Evolutionary conservation across 2,329 filamentous ascomycete genomes (phyloP).

Genomic region (Aspergillus candidus): DNA sequence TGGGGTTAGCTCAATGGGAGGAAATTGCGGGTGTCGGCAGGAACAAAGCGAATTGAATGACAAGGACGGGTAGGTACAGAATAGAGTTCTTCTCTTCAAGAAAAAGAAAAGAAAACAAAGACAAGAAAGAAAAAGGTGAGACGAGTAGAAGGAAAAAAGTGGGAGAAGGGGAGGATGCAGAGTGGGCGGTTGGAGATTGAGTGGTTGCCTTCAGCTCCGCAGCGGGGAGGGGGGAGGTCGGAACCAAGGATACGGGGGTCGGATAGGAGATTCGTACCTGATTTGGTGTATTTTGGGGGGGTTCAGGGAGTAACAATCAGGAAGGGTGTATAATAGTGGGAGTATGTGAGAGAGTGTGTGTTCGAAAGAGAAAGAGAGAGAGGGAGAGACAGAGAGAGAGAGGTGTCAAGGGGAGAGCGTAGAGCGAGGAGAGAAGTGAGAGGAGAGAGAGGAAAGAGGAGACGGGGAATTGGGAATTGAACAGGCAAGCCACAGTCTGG

Average conservation of each 20-base stretch:
- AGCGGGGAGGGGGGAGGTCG: slow-evolving; percentile 8
- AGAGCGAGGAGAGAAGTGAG: slow-evolving; percentile 1
- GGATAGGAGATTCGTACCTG: slow-evolving; percentile 7
- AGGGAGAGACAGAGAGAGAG: background rate
- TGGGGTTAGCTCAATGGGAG: no score
- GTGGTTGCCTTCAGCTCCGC: slow-evolving; percentile 13
- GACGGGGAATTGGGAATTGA: background rate
- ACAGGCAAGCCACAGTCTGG: slow-evolving; percentile 18
- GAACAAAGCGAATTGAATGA: no score
- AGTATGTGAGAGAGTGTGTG: no score
- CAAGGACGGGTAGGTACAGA: background rate
- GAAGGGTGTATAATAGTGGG: slow-evolving; percentile 1
- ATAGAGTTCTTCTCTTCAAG: background rate
- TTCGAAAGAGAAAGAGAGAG: background rate
- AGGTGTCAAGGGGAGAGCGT: background rate
- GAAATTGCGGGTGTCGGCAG: no score
- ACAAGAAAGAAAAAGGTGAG: slow-evolving; percentile 1
- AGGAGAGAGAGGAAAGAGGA: background rate
- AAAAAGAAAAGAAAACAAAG: background rate
- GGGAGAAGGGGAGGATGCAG: background rate
- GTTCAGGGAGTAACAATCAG: background rate
- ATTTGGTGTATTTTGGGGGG: background rate
- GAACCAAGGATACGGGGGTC: background rate
- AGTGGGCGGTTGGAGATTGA: slow-evolving; percentile 6
- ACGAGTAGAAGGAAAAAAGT: slow-evolving; percentile 5